Evolutionary conservation across 257 asterid species (phyloP), one percentile per base, ranked within the genome.

Genomic region (Eucommia ulmoides): DNA sequence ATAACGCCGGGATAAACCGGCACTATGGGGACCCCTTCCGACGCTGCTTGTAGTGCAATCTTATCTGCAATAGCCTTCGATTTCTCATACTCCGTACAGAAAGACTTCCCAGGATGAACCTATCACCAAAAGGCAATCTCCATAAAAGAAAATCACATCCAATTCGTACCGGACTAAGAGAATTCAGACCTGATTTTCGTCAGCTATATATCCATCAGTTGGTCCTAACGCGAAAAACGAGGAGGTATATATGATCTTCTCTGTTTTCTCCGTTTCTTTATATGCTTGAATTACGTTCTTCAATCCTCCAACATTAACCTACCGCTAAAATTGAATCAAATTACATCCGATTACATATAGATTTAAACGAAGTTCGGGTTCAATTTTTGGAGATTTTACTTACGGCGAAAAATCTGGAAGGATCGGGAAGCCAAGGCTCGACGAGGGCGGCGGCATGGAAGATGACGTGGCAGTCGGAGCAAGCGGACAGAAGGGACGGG

Each of bases 381-480:
- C 17, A 24, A 35, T 23, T 0, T 20, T 19, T 48, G 22, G 20
- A 15, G 18, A 12, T 15, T 18, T 9, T 20, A 33, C 77, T 67
- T 33, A 88, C 97, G 0, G 63, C 10, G 33, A 11, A 7, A 72
- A 89, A 89, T 69, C 54, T 78, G 12, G 84, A 64, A 19, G 94
- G 88, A 52, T 84, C 89, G 1, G 97, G 97, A 42, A 89, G 55
- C 97, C 96, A 89, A 24, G 96, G 94, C 70, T 89, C 97, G 22
- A 89, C 96, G 29, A 89, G 74, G 12, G 97, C 97, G 26, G 96
- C 97, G 8, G 74, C 69, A 54, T 89, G 97, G 72, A 89, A 74
- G 72, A 89, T 70, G 66, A 82, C 65, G 41, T 78, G 82, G 91
- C 97, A 84, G 52, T 79, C 82, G 51, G 77, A 54, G 58, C 71